Evolutionary conservation across 2,329 filamentous ascomycete genomes (phyloP), one percentile per base, ranked within the genome.

Genomic region (Westerdykella aurantiaca): DNA sequence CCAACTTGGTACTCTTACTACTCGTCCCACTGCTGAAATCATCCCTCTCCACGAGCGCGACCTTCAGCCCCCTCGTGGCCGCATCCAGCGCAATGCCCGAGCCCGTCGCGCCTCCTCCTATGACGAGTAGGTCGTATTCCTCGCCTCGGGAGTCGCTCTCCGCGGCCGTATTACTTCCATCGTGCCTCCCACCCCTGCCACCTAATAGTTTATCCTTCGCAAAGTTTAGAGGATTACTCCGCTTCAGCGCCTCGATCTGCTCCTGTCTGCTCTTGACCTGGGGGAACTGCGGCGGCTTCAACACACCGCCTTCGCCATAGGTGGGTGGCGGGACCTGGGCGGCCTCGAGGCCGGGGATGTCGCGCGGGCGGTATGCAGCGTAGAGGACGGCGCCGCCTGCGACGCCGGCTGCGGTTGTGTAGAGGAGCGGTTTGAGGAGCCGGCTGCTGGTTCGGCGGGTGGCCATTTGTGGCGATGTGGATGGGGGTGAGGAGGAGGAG

Each of bases 1-100:
- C 87, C 42, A 93, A 76, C 70, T 93, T 93, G 39, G 86, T 93
- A 71, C 85, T 89, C 73, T 91, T 91, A 67, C 84, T 88, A 72
- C 85, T 89, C 34, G 86, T 91, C 23, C 87, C 86, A 49, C 83
- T 78, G 56, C 83, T 83, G 65, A 91, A 93, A 68, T 93, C 86
- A 65, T 91, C 87, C 49, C 86, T 77, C 70, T 93, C 86, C 13
- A 93, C 85, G 40, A 90, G 70, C 11, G 87, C 86, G 46, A 93
- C 86, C 69, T 83, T 87, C 57, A 91, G 71, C 2, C 86, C 86
- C 54, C 86, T 78, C 2, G 86, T 90, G 17, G 82, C 84, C 31
- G 86, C 86, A 67, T 93, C 86, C 37, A 93, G 77, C 11, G 87
- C 86, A 56, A 93, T 88, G 18, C 86, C 86, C 5, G 86, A 78